phyloP scores from a whole-genome alignment of 208 protist genomes.

The Crithidia mellificae region DNA sequence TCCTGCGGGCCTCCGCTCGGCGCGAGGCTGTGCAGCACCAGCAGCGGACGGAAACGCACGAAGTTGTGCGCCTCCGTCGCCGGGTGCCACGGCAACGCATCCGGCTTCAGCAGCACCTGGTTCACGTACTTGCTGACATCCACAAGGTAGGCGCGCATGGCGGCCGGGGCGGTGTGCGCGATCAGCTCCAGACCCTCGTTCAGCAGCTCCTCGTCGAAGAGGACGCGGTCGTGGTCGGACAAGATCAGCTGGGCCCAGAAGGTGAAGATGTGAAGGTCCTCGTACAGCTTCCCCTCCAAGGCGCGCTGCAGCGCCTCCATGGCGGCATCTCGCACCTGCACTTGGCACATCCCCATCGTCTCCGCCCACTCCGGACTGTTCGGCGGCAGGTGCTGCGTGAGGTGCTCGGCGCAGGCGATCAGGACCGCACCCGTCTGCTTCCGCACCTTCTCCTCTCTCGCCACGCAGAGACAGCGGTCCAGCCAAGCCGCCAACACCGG shows the following conservation, averaged over 20 bases:
- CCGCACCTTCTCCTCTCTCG: constrained; percentile 68
- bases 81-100: constrained; percentile 17
- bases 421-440: constrained; percentile 56
- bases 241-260: constrained; percentile 77
- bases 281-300: constrained; percentile 62
- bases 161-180: constrained; percentile 18
- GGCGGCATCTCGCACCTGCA: constrained; percentile 49
- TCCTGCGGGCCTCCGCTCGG: constrained; percentile 21
- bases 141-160: constrained; percentile 56
- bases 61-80: constrained; percentile 25
- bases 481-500: constrained; percentile 55
- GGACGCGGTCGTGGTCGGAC: constrained; percentile 50
- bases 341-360: constrained; percentile 21
- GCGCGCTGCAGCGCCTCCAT: constrained; percentile 47
- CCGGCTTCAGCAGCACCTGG: constrained; percentile 19
- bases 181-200: constrained; percentile 64
- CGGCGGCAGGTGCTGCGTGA: constrained; percentile 19
- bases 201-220: constrained; percentile 73
- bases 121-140: constrained; percentile 52
- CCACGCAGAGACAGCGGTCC: constrained; percentile 68
- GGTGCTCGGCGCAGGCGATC: constrained; percentile 24
- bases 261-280: constrained; percentile 67
- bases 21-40: constrained; percentile 34
- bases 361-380: constrained; percentile 12
- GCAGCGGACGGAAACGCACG: constrained; percentile 65